A percentile compares a stretch with the other conserved stretches of the same genome.
Evolutionary conservation across 306 rosid genomes (phyloP).

Genomic region (Morella rubra): DNA sequence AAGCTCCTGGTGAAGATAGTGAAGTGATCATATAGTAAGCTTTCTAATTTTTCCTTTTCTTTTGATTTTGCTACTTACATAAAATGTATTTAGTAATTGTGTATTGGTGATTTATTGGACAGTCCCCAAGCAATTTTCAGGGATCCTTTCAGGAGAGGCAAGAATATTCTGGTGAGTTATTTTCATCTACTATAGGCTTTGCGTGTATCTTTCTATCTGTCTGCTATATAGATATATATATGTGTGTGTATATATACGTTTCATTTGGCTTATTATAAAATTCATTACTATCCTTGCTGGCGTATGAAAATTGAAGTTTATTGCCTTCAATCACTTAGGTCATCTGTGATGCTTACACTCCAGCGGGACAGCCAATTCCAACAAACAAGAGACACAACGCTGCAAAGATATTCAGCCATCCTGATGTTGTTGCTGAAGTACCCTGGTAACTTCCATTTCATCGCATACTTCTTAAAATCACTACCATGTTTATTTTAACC

Average conservation of each 20-base stretch:
- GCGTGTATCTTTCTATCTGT: too few species aligned
- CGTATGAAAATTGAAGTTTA: background rate
- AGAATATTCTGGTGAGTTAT: conserved; percentile 61
- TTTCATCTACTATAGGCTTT: background rate
- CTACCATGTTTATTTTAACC: background rate
- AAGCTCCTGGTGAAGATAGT: conserved; percentile 90
- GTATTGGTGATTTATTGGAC: conserved; percentile 9
- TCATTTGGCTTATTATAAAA: background rate
- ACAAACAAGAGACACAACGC: conserved; percentile 67
- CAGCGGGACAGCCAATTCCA: conserved; percentile 68
- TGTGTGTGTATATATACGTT: too few species aligned
- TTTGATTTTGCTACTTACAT: background rate
- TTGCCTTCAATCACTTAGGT: conserved; percentile 39
- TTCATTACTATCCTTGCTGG: background rate
- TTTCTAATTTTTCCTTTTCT: background rate
- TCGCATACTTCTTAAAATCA: background rate
- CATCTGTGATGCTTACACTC: conserved; percentile 67
- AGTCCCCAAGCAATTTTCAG: conserved; percentile 91
- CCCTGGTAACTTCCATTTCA: conserved; percentile 44
- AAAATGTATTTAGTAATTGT: background rate
- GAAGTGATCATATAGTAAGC: conserved; percentile 82
- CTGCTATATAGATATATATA: too few species aligned
- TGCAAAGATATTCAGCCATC: conserved; percentile 65
- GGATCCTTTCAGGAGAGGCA: conserved; percentile 89
- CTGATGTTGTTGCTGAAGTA: conserved; percentile 60